Percentiles rank a stretch among this genome's conserved stretches.
These are phyloP conservation scores for Astrothelium macrocarpum DNA, from an alignment of 495 filamentous ascomycete genomes.

Conservation along the genomic window DNA sequence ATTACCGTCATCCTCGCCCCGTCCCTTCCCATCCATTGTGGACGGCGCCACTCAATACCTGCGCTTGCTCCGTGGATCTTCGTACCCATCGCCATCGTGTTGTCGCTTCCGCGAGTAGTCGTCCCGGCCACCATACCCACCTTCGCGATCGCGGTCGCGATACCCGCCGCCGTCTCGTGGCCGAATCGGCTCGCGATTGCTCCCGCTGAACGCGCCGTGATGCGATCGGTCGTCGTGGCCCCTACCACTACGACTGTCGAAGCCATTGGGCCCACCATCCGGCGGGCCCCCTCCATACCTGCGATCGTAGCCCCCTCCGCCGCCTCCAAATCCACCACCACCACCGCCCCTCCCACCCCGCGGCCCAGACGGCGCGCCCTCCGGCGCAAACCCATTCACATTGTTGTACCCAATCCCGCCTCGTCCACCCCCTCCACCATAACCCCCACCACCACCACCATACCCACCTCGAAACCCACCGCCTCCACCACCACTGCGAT, in stretches of 20 bases:
- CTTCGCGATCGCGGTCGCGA: conserved; percentile 44
- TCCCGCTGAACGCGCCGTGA: conserved; percentile 42
- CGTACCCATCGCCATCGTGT: conserved; percentile 53
- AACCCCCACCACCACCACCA: conserved; percentile 18
- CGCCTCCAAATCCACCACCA: conserved; percentile 33
- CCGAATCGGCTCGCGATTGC: conserved; percentile 61
- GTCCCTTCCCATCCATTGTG: not conserved
- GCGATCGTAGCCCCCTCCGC: conserved; percentile 52
- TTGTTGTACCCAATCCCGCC: conserved; percentile 32
- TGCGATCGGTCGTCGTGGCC: conserved; percentile 42
- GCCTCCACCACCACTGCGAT: conserved; percentile 36
- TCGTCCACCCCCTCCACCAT: too few species aligned
- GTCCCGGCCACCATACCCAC: conserved; percentile 44
- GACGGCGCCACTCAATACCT: not conserved
- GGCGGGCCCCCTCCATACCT: conserved; percentile 19
- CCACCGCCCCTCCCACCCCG: conserved; percentile 44
- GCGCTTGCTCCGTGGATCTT: conserved; percentile 66
- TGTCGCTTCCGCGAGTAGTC: conserved; percentile 48
- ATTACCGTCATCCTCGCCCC: not conserved
- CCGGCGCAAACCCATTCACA: conserved; percentile 41
- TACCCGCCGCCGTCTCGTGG: conserved; percentile 38
- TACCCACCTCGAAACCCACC: conserved; percentile 33
- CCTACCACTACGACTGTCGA: conserved; percentile 50
- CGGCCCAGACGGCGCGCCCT: conserved; percentile 74
- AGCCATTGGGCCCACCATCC: conserved; percentile 26